Evolutionary conservation across 345 rosid genomes (phyloP).

Genomic region (Aquilaria yunnanensis): DNA sequence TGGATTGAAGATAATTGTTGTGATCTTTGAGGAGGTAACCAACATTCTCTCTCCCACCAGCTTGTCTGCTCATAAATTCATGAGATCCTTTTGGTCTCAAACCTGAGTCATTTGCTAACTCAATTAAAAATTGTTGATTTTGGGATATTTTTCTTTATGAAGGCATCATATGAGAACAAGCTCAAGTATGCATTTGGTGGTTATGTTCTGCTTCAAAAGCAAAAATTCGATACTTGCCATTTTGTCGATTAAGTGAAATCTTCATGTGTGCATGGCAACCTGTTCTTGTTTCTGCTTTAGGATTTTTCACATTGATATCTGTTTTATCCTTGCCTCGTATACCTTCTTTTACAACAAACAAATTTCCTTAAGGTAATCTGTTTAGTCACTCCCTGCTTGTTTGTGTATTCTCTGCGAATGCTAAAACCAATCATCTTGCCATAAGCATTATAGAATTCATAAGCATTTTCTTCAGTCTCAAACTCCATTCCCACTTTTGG

Average conservation of each 20-base stretch:
- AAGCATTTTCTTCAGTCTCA: too few species aligned
- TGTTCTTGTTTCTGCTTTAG: neutral
- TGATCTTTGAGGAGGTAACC: neutral
- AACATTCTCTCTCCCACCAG: neutral
- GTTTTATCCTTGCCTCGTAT: neutral
- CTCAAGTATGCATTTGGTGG: neutral
- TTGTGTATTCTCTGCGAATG: neutral
- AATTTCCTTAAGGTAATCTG: neutral
- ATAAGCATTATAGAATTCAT: too few species aligned
- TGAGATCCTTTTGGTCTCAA: neutral
- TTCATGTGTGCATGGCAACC: neutral
- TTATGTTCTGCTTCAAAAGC: neutral
- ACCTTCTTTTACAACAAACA: neutral
- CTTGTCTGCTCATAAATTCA: neutral
- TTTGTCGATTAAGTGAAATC: neutral
- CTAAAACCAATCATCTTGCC: neutral
- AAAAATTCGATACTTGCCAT: neutral
- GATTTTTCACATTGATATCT: neutral
- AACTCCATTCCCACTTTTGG: too few species aligned
- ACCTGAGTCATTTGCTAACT: neutral
- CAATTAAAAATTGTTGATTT: neutral
- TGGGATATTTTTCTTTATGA: neutral
- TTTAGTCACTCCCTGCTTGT: neutral
- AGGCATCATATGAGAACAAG: neutral
- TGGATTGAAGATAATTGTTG: neutral